Conservation (phyloP, 1,284 basidiomycete genomes). For the Phellopilus nigrolimitatus region DNA sequence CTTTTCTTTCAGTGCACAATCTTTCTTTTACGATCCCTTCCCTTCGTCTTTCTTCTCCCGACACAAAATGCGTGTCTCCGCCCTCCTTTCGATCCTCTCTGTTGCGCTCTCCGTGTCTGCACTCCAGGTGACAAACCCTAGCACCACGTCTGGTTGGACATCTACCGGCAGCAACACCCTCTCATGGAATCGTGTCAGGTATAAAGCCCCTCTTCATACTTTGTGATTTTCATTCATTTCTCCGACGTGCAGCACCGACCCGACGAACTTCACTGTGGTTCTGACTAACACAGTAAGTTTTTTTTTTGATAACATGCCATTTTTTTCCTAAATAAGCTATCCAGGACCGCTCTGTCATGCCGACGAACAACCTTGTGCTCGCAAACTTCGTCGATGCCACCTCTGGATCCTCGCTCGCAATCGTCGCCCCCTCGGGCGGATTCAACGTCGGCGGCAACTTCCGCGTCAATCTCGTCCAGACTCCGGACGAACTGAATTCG, state of each 20-base stretch:
- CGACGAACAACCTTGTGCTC: slow-evolving; percentile 39
- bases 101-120: slow-evolving; percentile 54
- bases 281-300: slow-evolving; percentile 57
- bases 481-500: slow-evolving; percentile 37
- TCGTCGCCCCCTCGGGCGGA: slow-evolving; percentile 52
- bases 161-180: slow-evolving; percentile 54
- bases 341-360: slow-evolving; percentile 30
- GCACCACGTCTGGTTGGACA: slow-evolving; percentile 48
- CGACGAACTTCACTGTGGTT: slow-evolving; percentile 60
- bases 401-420: slow-evolving; percentile 27
- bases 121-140: slow-evolving; percentile 56
- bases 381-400: slow-evolving; percentile 45
- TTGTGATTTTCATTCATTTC: not conserved
- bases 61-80: slow-evolving; percentile 41
- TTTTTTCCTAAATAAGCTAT: slow-evolving; percentile 3
- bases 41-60: not conserved
- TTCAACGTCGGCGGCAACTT: slow-evolving; percentile 52
- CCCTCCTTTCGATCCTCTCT: slow-evolving; percentile 43
- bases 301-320: not conserved
- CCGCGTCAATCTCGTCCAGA: slow-evolving; percentile 66
- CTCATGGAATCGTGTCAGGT: slow-evolving; percentile 53
- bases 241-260: slow-evolving; percentile 43
- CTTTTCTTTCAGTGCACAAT: not conserved
- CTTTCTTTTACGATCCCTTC: not conserved
- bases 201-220: not conserved